phyloP scores from a whole-genome alignment of 2,329 filamentous ascomycete species.

The Claviceps spartinae region DNA sequence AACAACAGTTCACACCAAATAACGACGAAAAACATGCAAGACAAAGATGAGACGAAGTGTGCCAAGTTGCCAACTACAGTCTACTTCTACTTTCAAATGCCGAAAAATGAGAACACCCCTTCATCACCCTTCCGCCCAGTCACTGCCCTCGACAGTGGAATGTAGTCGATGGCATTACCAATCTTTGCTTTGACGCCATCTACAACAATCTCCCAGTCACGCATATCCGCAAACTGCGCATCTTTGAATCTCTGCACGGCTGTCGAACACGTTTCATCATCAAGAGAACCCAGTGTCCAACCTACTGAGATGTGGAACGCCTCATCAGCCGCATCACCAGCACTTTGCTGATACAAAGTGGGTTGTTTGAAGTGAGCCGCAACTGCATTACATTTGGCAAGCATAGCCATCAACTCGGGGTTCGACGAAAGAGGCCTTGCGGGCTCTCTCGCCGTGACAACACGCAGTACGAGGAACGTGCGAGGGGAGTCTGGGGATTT shows the following conservation, averaged over 20 bases:
- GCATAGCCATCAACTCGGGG: slow-evolving; percentile 45
- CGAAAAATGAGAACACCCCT: slow-evolving; percentile 7
- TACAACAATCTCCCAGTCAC: slow-evolving; percentile 37
- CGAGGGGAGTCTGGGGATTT: slow-evolving; percentile 47
- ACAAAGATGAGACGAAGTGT: too few species aligned
- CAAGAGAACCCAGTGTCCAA: slow-evolving; percentile 55
- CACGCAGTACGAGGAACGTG: slow-evolving; percentile 70
- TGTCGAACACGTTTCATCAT: slow-evolving; percentile 20
- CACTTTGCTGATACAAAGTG: slow-evolving; percentile 45
- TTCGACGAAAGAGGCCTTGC: slow-evolving; percentile 17
- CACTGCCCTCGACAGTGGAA: slow-evolving; percentile 21
- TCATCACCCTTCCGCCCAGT: neutral
- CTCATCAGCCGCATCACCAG: slow-evolving; percentile 12
- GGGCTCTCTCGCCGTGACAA: slow-evolving; percentile 23
- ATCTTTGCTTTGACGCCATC: slow-evolving; percentile 59
- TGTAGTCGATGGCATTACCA: slow-evolving; percentile 50
- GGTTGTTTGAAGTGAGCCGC: slow-evolving; percentile 51
- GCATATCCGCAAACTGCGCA: slow-evolving; percentile 17
- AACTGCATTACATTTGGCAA: slow-evolving; percentile 52
- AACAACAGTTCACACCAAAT: neutral
- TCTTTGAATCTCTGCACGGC: slow-evolving; percentile 14
- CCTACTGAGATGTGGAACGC: slow-evolving; percentile 83
- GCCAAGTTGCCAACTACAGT: too few species aligned
- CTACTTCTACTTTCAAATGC: neutral
- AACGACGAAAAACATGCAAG: neutral